These are phyloP conservation scores for Myochromella boudieri DNA, from an alignment of 768 basidiomycete genomes.

Conservation along the genomic window DNA sequence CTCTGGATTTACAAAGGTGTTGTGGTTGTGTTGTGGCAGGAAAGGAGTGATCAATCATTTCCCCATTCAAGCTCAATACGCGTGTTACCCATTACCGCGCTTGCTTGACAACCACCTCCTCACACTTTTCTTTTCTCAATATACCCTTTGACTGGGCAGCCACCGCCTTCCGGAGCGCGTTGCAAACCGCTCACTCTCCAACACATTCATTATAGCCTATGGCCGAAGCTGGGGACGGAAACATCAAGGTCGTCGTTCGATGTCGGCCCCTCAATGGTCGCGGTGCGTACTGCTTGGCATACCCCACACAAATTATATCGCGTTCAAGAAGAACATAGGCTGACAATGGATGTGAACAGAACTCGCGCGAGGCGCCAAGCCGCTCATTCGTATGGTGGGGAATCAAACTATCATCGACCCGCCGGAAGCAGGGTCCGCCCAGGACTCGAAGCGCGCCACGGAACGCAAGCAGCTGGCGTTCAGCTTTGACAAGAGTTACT, in stretches of 20 bases:
- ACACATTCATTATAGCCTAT: slow-evolving; percentile 24
- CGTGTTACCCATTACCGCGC: slow-evolving; percentile 11
- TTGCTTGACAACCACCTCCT: slow-evolving; percentile 16
- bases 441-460: slow-evolving; percentile 76
- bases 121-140: slow-evolving; percentile 7
- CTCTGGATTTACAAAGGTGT: no score
- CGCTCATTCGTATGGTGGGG: slow-evolving; percentile 92
- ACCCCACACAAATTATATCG: slow-evolving; percentile 3
- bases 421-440: slow-evolving; percentile 70
- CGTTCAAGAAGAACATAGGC: neutral
- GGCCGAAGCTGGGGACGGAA: slow-evolving; percentile 81
- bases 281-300: slow-evolving; percentile 51
- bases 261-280: slow-evolving; percentile 95
- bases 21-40: neutral
- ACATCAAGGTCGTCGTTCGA: slow-evolving; percentile 93
- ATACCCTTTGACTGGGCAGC: slow-evolving; percentile 12
- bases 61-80: slow-evolving; percentile 2
- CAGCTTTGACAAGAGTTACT: slow-evolving; percentile 97
- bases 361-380: slow-evolving; percentile 89
- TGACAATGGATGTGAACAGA: slow-evolving; percentile 46
- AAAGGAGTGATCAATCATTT: slow-evolving; percentile 5
- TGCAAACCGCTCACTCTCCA: slow-evolving; percentile 2
- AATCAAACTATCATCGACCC: slow-evolving; percentile 93
- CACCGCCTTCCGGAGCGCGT: slow-evolving; percentile 8
- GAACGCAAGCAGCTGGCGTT: slow-evolving; percentile 91